Base-by-base conservation (phyloP, 768 basidiomycete genomes). In the Trichaptum fuscoviolaceum region DNA sequence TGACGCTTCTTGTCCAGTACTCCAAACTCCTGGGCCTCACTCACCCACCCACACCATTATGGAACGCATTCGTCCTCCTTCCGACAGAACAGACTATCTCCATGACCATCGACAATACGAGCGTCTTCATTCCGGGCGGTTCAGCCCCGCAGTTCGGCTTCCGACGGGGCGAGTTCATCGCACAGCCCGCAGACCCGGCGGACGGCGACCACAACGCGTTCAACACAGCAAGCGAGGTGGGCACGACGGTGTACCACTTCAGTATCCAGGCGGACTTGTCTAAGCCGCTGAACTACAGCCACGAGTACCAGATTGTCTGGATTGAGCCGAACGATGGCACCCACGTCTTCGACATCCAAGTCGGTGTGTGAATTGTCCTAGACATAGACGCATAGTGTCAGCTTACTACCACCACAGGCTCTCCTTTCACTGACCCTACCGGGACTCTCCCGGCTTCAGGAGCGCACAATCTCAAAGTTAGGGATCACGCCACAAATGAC, bases 231-330 rank as follows among this genome's bases (percentile, higher is more conserved):
- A 77, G 83, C 68, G 83, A 86, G 68, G 74, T 71, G 7, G 81
- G 80, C 35, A 77, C 76, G 9, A 81, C 80, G 1, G 79, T 77
- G 30, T 86, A 84, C 74, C 82, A 86, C 68, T 82, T 85, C 63
- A 83, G 83, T 10, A 77, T 87, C 66, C 75, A 75, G 62, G 66
- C 72, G 58, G 80, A 85, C 67, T 69, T 77, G 18, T 60, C 60
- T n/a, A 72, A 71, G 25, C 82, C 82, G 15, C 72, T 88, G 70
- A 86, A 87, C 70, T 80, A 79, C 68, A 78, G 69, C 9, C 86
- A 88, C 66, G 87, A 88, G 70, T 87, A 88, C 70, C 87, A 88
- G 70, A 77, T 84, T 63, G 83, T 88, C 17, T 87, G 84, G 72
- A 85, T 88, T 66, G 87, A 89, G 74, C 84, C 85, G 1, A 78